Conservation (phyloP, 2,329 filamentous ascomycete species). For the Aspergillus amoenus region DNA sequence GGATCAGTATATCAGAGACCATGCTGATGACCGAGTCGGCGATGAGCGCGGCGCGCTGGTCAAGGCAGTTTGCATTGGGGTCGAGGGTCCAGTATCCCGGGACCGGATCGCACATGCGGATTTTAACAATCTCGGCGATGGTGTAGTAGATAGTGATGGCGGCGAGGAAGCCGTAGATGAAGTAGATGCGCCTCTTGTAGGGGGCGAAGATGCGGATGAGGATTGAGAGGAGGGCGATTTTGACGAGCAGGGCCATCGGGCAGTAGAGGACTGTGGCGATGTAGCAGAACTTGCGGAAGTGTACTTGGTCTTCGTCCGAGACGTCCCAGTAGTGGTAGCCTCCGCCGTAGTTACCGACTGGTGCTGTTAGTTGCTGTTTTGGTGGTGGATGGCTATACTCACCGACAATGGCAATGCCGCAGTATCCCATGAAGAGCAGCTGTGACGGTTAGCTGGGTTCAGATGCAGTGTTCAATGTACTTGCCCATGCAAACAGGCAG, state of each 20-base stretch:
- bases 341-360: slow-evolving; percentile 37
- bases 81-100: slow-evolving; percentile 34
- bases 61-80: slow-evolving; percentile 30
- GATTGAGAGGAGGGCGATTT: slow-evolving; percentile 39
- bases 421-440: slow-evolving; percentile 36
- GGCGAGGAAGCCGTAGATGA: slow-evolving; percentile 37
- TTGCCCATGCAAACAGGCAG: slow-evolving; percentile 23
- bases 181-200: slow-evolving; percentile 31
- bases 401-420: slow-evolving; percentile 29
- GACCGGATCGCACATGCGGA: slow-evolving; percentile 39
- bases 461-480: neutral
- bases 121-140: slow-evolving; percentile 37
- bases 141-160: slow-evolving; percentile 37
- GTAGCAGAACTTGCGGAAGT: slow-evolving; percentile 37
- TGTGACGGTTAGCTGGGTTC: slow-evolving; percentile 6
- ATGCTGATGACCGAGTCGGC: slow-evolving; percentile 42
- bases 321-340: slow-evolving; percentile 34
- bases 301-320: slow-evolving; percentile 14
- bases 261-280: slow-evolving; percentile 41
- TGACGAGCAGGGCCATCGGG: slow-evolving; percentile 41
- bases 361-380: neutral
- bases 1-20: slow-evolving; percentile 38
- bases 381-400: neutral
- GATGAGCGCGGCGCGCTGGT: slow-evolving; percentile 38
- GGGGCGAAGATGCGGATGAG: slow-evolving; percentile 40